Evolutionary conservation across 2,329 filamentous ascomycete genomes (phyloP).

Genomic region (Xylaria sp.): DNA sequence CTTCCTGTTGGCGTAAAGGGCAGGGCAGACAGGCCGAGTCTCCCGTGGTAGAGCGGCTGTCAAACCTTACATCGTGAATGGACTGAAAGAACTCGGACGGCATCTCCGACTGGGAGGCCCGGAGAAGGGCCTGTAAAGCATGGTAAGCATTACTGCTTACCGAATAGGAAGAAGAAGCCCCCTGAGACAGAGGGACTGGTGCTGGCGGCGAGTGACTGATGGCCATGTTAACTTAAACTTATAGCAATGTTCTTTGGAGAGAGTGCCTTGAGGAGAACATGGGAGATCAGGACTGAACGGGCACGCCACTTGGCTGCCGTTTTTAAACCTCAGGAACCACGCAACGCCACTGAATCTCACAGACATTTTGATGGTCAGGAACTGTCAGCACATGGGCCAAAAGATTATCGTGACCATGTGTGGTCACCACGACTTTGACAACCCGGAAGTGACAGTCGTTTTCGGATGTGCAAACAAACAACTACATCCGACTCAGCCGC

Average conservation of each 20-base stretch:
- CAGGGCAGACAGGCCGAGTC: constrained; percentile 36
- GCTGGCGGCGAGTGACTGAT: constrained; percentile 10
- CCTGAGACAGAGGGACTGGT: neutral
- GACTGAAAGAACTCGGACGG: constrained; percentile 31
- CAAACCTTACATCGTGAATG: constrained; percentile 30
- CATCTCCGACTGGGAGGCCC: constrained; percentile 29
- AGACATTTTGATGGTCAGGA: constrained; percentile 4
- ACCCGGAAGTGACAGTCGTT: constrained; percentile 12
- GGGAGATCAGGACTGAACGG: constrained; percentile 6
- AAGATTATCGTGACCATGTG: constrained; percentile 15
- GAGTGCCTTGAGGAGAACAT: constrained; percentile 4
- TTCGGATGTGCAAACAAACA: constrained; percentile 13
- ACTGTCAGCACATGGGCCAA: constrained; percentile 15
- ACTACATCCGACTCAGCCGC: constrained; percentile 12
- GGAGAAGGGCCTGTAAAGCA: constrained; percentile 29
- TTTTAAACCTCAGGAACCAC: constrained; percentile 15
- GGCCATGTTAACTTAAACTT: constrained; percentile 8
- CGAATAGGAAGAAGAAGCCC: constrained; percentile 23
- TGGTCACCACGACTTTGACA: neutral
- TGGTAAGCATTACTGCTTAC: constrained; percentile 31
- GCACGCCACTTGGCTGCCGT: constrained; percentile 18
- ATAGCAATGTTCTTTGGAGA: neutral
- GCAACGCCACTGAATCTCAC: constrained; percentile 9
- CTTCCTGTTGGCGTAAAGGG: constrained; percentile 39
- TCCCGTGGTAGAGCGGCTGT: constrained; percentile 25